Percentiles rank a stretch among this genome's conserved stretches.
phyloP scores from a whole-genome alignment of 345 rosid genomes.

The Ricinus communis region DNA sequence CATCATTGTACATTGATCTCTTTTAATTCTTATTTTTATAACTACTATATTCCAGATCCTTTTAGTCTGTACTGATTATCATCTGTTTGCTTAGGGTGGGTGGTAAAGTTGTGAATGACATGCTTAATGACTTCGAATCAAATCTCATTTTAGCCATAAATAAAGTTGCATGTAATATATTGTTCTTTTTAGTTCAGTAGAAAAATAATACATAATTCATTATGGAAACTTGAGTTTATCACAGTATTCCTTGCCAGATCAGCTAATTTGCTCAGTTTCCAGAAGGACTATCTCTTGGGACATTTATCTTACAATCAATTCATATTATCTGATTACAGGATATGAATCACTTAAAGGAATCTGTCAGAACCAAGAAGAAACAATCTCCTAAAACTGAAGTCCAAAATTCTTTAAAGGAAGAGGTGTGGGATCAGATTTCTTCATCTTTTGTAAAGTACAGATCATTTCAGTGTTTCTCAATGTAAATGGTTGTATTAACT shows the following conservation, averaged over 20 bases:
- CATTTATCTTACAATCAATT: constrained; percentile 9
- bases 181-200: not conserved
- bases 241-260: constrained; percentile 2
- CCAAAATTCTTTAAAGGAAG: constrained; percentile 69
- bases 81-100: constrained; percentile 7
- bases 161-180: constrained; percentile 18
- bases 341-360: constrained; percentile 46
- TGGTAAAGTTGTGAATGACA: not conserved
- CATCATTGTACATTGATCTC: constrained; percentile 7
- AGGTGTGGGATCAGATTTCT: constrained; percentile 50
- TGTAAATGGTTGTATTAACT: not conserved
- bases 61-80: not conserved
- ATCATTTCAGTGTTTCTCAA: not conserved
- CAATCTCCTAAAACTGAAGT: constrained; percentile 45
- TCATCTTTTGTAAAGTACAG: not conserved
- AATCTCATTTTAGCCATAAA: constrained; percentile 8
- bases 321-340: constrained; percentile 46
- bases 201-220: not conserved
- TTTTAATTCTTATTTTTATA: not conserved
- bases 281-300: not conserved
- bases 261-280: not conserved
- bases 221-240: constrained; percentile 2
- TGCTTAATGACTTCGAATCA: constrained; percentile 13
- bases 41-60: constrained; percentile 9
- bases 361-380: constrained; percentile 44